Evolutionary conservation across 495 filamentous ascomycete genomes (phyloP).

Genomic region (Lasiosphaeria miniovina): DNA sequence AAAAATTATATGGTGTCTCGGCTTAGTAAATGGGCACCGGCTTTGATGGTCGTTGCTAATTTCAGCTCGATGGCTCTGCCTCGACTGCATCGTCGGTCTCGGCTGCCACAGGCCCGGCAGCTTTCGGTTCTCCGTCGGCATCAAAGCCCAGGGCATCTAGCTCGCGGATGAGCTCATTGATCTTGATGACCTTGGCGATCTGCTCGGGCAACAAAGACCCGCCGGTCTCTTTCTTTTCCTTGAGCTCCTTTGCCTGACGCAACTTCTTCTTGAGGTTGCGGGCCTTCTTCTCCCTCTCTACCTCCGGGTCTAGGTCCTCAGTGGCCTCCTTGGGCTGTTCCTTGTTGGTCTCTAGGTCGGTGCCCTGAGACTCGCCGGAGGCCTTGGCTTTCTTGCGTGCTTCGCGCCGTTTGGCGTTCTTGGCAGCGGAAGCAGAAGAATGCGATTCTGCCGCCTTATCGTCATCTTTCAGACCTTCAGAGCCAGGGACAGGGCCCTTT

Average conservation of each 20-base stretch:
- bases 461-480: constrained; percentile 60
- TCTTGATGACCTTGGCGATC: constrained; percentile 95
- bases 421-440: constrained; percentile 60
- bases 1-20: no score
- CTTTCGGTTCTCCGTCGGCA: constrained; percentile 49
- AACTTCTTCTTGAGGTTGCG: constrained; percentile 95
- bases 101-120: background rate
- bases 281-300: constrained; percentile 87
- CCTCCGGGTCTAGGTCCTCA: constrained; percentile 58
- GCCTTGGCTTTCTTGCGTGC: constrained; percentile 84
- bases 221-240: constrained; percentile 86
- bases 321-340: constrained; percentile 16
- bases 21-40: no score
- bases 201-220: constrained; percentile 85
- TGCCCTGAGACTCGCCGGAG: constrained; percentile 37
- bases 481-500: constrained; percentile 72
- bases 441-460: constrained; percentile 35
- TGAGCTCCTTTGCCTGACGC: constrained; percentile 84
- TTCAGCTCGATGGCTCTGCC: background rate
- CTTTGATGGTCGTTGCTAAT: background rate
- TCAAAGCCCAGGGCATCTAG: constrained; percentile 86
- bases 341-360: constrained; percentile 27
- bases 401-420: constrained; percentile 92
- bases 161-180: constrained; percentile 87
- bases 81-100: background rate